Conservation (phyloP, 2,329 filamentous ascomycete species). For the Penicillium aurantiogriseum region DNA sequence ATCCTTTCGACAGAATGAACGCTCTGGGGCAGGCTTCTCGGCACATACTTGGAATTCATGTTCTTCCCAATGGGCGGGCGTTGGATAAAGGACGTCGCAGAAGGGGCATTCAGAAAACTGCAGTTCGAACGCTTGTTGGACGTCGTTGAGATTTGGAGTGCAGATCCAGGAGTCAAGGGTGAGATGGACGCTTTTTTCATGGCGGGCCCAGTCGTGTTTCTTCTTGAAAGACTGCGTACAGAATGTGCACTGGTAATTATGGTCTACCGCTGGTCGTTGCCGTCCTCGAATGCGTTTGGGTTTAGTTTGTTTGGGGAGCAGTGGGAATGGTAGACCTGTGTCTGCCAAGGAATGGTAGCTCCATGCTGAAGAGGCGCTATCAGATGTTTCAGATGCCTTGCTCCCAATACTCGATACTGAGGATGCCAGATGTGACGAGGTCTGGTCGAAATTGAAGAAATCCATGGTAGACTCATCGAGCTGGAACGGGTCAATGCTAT, state of each 20-base stretch:
- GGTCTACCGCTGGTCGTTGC: constrained; percentile 1
- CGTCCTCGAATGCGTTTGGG: constrained; percentile 8
- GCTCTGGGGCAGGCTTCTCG: constrained; percentile 48
- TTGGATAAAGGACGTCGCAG: constrained; percentile 48
- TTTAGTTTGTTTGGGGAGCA: constrained; percentile 14
- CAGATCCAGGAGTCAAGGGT: constrained; percentile 46
- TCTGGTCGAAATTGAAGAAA: constrained; percentile 30
- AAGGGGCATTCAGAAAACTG: constrained; percentile 44
- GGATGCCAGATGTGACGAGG: constrained; percentile 30
- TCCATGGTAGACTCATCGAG: constrained; percentile 17
- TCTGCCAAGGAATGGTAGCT: constrained; percentile 32
- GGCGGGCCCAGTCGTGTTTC: constrained; percentile 52
- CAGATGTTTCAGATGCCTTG: constrained; percentile 30
- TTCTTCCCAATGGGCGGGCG: constrained; percentile 48
- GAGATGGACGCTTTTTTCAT: constrained; percentile 52
- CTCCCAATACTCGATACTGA: constrained; percentile 34
- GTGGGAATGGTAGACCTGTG: constrained; percentile 20
- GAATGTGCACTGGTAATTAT: constrained; percentile 49
- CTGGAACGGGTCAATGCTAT: constrained; percentile 13
- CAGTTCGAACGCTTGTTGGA: constrained; percentile 11
- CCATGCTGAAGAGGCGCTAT: constrained; percentile 35
- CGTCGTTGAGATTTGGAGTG: constrained; percentile 21
- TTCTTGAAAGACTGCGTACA: constrained; percentile 50
- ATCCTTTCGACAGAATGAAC: constrained; percentile 59
- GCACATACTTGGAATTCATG: constrained; percentile 56